Percentiles rank a stretch among this genome's conserved stretches.
phyloP scores from a whole-genome alignment of 495 filamentous ascomycete genomes.

The Aspergillus funiculosus region DNA sequence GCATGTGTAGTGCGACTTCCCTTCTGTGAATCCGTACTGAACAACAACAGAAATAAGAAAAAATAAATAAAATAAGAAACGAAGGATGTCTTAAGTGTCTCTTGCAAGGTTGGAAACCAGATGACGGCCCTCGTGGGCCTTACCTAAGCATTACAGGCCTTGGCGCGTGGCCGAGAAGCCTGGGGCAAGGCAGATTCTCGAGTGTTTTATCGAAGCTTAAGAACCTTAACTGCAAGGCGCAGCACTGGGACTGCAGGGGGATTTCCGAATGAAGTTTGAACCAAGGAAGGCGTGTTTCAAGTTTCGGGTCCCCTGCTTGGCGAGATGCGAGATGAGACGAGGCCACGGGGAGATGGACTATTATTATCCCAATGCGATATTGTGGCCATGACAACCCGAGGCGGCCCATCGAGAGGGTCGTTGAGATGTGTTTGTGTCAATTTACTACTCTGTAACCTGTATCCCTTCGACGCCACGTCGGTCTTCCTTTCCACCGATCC shows the following conservation, averaged over 20 bases:
- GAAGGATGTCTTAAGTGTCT: no score
- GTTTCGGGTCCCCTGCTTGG: conserved; percentile 6
- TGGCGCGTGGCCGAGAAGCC: not conserved
- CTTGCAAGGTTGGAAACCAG: no score
- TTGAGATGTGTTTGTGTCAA: no score
- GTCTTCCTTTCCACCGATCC: no score
- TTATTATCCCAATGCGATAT: conserved; percentile 1
- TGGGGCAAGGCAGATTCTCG: conserved; percentile 18
- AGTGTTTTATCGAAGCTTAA: conserved; percentile 1
- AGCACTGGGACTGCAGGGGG: conserved; percentile 4
- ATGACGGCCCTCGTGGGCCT: no score
- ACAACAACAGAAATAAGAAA: no score
- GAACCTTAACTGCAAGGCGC: conserved; percentile 18
- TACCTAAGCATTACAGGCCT: conserved; percentile 6
- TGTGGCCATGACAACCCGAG: conserved; percentile 1
- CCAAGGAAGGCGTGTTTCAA: conserved; percentile 13
- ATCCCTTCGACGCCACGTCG: no score
- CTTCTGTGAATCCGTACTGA: no score
- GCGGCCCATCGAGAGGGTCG: not conserved
- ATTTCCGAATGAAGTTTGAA: not conserved
- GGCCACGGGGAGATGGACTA: not conserved
- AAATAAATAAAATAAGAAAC: no score
- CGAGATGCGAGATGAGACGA: not conserved
- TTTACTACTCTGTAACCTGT: no score
- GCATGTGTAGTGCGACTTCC: no score